phyloP scores from a whole-genome alignment of 257 asterid genomes.

The Scutellaria baicalensis region DNA sequence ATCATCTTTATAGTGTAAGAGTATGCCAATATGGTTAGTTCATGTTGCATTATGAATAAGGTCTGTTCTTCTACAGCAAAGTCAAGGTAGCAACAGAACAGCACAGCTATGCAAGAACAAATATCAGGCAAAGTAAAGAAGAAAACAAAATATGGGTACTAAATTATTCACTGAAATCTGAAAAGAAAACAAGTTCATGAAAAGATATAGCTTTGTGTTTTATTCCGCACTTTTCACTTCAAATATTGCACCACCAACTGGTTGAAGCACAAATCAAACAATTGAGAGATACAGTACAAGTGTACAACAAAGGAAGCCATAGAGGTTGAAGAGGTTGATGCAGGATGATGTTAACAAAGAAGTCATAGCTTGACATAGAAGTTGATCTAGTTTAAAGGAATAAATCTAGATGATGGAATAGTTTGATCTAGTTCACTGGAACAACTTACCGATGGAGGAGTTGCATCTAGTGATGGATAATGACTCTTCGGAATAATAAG shows the following conservation, averaged over 20 bases:
- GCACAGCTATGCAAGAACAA: background rate
- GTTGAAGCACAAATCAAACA: background rate
- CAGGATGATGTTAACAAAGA: background rate
- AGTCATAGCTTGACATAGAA: too few species aligned
- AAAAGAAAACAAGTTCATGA: background rate
- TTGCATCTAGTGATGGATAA: conserved; percentile 68
- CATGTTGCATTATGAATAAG: background rate
- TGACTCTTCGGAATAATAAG: conserved; percentile 88
- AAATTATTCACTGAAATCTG: background rate
- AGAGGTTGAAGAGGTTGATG: background rate
- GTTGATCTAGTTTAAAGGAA: too few species aligned
- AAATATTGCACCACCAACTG: background rate
- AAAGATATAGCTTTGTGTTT: background rate
- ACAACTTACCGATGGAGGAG: conserved; percentile 83
- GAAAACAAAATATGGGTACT: background rate
- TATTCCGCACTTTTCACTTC: background rate
- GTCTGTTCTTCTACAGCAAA: background rate
- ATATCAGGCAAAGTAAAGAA: background rate
- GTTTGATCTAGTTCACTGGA: background rate
- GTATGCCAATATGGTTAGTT: background rate
- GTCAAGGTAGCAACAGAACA: background rate
- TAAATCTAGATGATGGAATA: background rate
- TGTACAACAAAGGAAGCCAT: background rate
- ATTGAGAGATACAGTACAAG: background rate
- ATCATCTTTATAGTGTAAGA: background rate